Conservation (phyloP, 106 monocot species). For the Phalaenopsis aphrodite region DNA sequence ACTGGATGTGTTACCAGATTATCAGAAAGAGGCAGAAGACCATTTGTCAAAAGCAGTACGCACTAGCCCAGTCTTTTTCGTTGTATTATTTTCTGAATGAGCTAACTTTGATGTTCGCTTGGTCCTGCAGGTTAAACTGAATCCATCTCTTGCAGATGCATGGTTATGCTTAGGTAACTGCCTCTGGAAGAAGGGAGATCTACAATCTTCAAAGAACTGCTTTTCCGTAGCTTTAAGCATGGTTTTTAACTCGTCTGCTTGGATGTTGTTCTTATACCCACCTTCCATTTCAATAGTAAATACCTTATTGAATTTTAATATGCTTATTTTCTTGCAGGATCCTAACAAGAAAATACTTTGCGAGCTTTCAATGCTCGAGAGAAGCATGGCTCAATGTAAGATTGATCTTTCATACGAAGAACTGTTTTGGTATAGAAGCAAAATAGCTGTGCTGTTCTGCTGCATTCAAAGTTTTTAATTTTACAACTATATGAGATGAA, state of each 20-base stretch:
- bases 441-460: background rate
- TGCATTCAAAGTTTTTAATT: constrained; percentile 8
- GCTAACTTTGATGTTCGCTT: constrained; percentile 15
- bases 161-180: constrained; percentile 95
- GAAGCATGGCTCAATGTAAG: constrained; percentile 91
- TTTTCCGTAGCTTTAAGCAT: constrained; percentile 78
- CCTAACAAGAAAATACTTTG: constrained; percentile 81
- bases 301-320: constrained; percentile 1
- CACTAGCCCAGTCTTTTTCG: constrained; percentile 1
- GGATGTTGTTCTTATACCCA: background rate
- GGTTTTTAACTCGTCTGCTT: constrained; percentile 25
- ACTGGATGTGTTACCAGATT: constrained; percentile 53
- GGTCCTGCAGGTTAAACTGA: constrained; percentile 81
- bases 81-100: constrained; percentile 8
- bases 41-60: constrained; percentile 84
- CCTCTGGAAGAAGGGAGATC: constrained; percentile 97
- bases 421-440: background rate
- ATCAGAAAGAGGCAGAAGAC: constrained; percentile 74
- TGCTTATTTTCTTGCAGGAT: constrained; percentile 35
- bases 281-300: background rate
- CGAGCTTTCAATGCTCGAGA: constrained; percentile 96
- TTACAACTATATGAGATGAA: background rate
- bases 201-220: constrained; percentile 74
- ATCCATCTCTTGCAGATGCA: constrained; percentile 90
- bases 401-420: background rate